Evolutionary conservation across 495 filamentous ascomycete species (phyloP).

Genomic region (Aspergillus nanangensis): DNA sequence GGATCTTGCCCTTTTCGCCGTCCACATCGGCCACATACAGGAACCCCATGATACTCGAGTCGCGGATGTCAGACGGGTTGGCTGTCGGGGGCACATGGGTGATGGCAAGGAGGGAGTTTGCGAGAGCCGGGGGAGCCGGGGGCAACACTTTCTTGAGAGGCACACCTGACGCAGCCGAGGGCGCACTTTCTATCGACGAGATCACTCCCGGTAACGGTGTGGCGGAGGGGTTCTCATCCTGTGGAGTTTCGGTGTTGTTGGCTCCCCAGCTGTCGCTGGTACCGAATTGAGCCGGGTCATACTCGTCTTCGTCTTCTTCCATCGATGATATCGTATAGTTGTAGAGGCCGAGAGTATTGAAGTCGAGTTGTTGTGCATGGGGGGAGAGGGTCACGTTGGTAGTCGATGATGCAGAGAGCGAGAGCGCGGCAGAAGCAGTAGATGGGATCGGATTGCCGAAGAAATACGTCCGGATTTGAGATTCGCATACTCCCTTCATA

Average conservation of each 20-base stretch:
- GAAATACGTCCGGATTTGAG: slow-evolving; percentile 85
- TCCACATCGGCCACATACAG: slow-evolving; percentile 90
- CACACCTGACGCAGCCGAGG: slow-evolving; percentile 10
- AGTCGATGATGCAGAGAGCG: slow-evolving; percentile 28
- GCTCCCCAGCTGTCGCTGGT: slow-evolving; percentile 38
- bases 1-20: slow-evolving; percentile 72
- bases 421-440: slow-evolving; percentile 26
- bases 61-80: slow-evolving; percentile 64
- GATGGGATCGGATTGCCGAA: slow-evolving; percentile 63
- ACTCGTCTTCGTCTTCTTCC: slow-evolving; percentile 44
- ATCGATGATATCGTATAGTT: slow-evolving; percentile 44
- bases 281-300: slow-evolving; percentile 39
- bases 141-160: slow-evolving; percentile 33
- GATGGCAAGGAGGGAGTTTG: slow-evolving; percentile 72
- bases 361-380: slow-evolving; percentile 74
- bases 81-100: slow-evolving; percentile 67
- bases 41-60: slow-evolving; percentile 87
- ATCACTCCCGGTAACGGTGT: slow-evolving; percentile 1
- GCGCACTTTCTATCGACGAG: not conserved
- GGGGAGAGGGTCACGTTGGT: slow-evolving; percentile 73
- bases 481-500: slow-evolving; percentile 64
- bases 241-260: slow-evolving; percentile 25
- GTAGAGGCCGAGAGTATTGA: slow-evolving; percentile 68
- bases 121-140: slow-evolving; percentile 27
- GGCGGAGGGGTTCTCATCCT: slow-evolving; percentile 13